Percentiles rank a stretch among this genome's conserved stretches.
These are phyloP conservation scores for Hypoxylon sp. DNA, from an alignment of 2,329 filamentous ascomycete species.

Conservation along the genomic window DNA sequence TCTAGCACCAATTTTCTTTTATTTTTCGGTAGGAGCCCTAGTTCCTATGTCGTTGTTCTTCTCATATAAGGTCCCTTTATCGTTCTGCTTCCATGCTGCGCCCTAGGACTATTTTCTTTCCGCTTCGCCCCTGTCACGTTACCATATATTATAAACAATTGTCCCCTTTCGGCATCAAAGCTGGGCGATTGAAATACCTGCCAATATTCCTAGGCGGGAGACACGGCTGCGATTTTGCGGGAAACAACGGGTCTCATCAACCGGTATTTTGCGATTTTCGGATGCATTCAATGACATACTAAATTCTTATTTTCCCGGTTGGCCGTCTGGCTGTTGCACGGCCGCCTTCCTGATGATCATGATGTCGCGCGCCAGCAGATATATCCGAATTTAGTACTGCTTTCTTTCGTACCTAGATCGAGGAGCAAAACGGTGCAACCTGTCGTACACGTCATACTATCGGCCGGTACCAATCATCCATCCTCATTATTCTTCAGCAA, in stretches of 20 bases:
- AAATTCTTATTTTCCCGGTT: neutral
- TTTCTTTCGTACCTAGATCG: slow-evolving; percentile 14
- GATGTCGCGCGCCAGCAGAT: slow-evolving; percentile 24
- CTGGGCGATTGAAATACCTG: neutral
- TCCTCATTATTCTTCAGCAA: slow-evolving; percentile 5
- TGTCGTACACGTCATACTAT: slow-evolving; percentile 19
- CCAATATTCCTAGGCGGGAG: neutral
- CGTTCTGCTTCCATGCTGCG: neutral
- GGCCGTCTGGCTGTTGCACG: neutral
- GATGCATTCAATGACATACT: neutral
- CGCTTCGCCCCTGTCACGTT: neutral
- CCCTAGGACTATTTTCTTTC: neutral
- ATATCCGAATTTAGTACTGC: slow-evolving; percentile 17
- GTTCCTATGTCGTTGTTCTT: neutral
- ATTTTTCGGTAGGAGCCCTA: slow-evolving; percentile 3
- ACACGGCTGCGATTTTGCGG: neutral
- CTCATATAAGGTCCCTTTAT: neutral
- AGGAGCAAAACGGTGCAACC: slow-evolving; percentile 13
- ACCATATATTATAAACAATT: neutral
- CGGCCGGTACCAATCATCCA: slow-evolving; percentile 14
- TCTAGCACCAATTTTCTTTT: neutral
- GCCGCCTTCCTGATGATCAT: neutral
- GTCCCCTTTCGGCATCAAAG: neutral
- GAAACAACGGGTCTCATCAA: neutral
- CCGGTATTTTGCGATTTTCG: neutral